A percentile compares a stretch with the other conserved stretches of the same genome.
Evolutionary conservation across 345 rosid genomes (phyloP).

Genomic region (Camelina hispida): DNA sequence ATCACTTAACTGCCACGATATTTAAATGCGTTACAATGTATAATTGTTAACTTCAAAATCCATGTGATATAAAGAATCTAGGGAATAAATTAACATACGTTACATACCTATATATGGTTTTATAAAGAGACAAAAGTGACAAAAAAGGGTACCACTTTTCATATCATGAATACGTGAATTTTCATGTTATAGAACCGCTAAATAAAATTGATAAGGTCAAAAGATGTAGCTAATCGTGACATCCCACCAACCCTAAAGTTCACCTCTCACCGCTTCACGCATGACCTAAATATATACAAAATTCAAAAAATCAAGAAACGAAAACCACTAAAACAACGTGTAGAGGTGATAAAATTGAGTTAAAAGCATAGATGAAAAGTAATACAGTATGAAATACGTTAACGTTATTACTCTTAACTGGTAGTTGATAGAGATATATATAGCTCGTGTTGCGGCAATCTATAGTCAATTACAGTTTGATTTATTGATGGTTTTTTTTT

Average conservation of each 20-base stretch:
- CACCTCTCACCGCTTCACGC: conserved; percentile 24
- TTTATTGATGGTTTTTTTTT: not conserved
- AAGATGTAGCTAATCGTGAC: conserved; percentile 26
- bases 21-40: not conserved
- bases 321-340: not conserved
- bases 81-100: too few species aligned
- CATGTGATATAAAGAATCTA: not conserved
- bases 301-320: not conserved
- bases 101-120: too few species aligned
- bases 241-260: conserved; percentile 38
- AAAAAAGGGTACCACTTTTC: not conserved
- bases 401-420: not conserved
- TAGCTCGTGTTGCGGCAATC: conserved; percentile 24
- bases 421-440: too few species aligned
- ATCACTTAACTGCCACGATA: not conserved
- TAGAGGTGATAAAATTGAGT: not conserved
- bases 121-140: not conserved
- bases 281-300: not conserved
- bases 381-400: not conserved
- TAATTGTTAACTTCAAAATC: not conserved
- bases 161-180: not conserved
- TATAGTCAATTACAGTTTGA: not conserved
- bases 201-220: conserved; percentile 31
- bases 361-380: not conserved
- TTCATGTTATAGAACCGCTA: conserved; percentile 8